Base-by-base conservation (phyloP, 192 early-diverging fungal species). In the Mortierella hygrophila region DNA sequence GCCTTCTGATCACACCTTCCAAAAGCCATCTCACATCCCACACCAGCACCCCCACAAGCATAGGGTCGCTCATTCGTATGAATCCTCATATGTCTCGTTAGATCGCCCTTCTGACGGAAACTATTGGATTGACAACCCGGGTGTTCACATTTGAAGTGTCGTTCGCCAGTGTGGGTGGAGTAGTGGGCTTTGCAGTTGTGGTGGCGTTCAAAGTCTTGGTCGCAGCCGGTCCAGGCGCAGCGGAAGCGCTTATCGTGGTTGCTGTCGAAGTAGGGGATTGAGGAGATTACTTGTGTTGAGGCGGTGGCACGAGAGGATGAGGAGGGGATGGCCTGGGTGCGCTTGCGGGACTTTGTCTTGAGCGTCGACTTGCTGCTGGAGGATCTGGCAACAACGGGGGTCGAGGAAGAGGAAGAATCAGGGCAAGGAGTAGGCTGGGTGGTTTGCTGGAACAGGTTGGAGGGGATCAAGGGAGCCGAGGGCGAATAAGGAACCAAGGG, bases 161-260 rank as follows among this genome's bases (percentile, higher is more conserved):
- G 29, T 15, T 65, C 60, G 26, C 60, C 60, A 0, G 60, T 65
- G 13, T 65, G 60, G 29, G 60, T 65, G 0, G 60, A 32, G 29
- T 65, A 65, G 26, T 65, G 60, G 29, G 60, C 60, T 65, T 65
- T 65, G 11, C 60, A 65, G 60, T 65, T 65, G 60, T 65, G 60
- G 60, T 65, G 60, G 3, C 60, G 60, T 32, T 65, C 60, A 65
- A 65, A 65, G 26, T 65, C 60, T 32, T 32, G 60, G 3, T 23
- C 9, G 60, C 60, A 65, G 11, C 26, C 26, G 9, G 8, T 9
- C 60, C 60, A 65, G n/a, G 60, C 60, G 29, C 60, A 65, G n/a
- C 60, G 60, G 60, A 65, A 65, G 60, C 60, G 60, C 32, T 32
- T 65, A 5, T 65, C 26, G 60, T 32, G 13, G 29, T 65, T 65